Conservation (phyloP, 1,284 basidiomycete species). For the Grifola frondosa region DNA sequence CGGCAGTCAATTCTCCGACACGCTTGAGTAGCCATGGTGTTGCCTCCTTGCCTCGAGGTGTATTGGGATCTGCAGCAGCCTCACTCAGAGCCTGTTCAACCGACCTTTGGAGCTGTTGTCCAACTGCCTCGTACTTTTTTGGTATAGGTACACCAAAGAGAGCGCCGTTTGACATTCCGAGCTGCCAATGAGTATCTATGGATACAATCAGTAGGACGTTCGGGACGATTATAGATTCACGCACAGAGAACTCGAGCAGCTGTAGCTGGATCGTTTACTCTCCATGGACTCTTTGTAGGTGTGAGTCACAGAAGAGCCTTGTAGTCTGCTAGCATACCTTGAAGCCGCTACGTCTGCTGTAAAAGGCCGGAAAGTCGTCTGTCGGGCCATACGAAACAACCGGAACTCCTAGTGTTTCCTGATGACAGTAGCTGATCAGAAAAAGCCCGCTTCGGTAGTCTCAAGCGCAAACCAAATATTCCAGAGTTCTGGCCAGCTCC, state of each 20-base stretch:
- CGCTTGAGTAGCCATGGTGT: conserved; percentile 94
- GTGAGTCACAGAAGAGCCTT: background rate
- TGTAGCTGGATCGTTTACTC: conserved; percentile 52
- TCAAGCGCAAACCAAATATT: conserved; percentile 72
- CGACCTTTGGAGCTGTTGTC: conserved; percentile 71
- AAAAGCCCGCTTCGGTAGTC: background rate
- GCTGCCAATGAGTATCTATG: conserved; percentile 58
- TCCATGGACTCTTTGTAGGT: conserved; percentile 64
- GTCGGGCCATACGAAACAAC: conserved; percentile 79
- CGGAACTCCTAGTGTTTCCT: conserved; percentile 97
- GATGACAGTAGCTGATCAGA: background rate
- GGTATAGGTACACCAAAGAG: conserved; percentile 94
- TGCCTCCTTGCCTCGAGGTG: conserved; percentile 83
- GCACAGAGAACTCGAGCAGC: conserved; percentile 75
- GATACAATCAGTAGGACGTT: background rate
- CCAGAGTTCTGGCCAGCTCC: conserved; percentile 66
- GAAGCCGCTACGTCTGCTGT: conserved; percentile 81
- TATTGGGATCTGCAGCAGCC: conserved; percentile 80
- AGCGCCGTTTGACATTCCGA: conserved; percentile 70
- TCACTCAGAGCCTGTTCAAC: conserved; percentile 88
- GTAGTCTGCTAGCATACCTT: conserved; percentile 46
- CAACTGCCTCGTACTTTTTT: conserved; percentile 64
- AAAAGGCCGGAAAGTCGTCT: conserved; percentile 93
- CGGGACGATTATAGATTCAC: conserved; percentile 24
- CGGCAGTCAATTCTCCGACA: conserved; percentile 80